Base-by-base conservation (phyloP, 2,329 filamentous ascomycete species). In the Botrytis aclada region DNA sequence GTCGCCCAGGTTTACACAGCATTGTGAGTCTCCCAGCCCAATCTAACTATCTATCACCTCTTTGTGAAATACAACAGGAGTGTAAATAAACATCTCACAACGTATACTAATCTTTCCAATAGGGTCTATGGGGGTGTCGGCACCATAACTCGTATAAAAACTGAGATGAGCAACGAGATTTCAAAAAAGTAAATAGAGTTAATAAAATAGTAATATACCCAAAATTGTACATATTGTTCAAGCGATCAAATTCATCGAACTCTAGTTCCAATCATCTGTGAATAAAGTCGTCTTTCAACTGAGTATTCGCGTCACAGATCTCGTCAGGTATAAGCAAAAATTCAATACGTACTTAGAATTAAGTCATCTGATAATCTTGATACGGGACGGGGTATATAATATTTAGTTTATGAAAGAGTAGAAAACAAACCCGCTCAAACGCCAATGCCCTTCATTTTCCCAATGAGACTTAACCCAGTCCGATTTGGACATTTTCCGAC, bases 1-100 rank as follows among this genome's bases (percentile, higher is more conserved):
- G 90, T 97, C 22, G 94, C 94, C 3, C 96, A 97, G 89, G 86
- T 97, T 70, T 98, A 98, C 82, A 99, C 96, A 0, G 92, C 88
- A 7, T 82, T 92, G 71, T 75, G 76, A 69, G 70, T 72, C 1
- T 54, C 70, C 6, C 20, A 12, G 18, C 43, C 1, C 16, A 39
- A 37, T 45, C 1, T 34, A 12, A 32, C 47, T 14, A 12, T 4
- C 47, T 14, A 12, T 4, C 14, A 54, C 16, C 18, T 18, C 64
- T 6, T 25, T 16, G 22, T 9, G 6, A 20, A 61, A 34, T 10
- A 29, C 34, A 25, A 25, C 5, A 60, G 16, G 8, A 47, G 8
- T 1, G 25, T 4, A 32, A 8, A 14, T 10, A n/a, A 34, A 45
- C 20, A 41, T 22, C 22, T 6, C 25, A 32, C 62, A 37, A 20